Conservation (phyloP, 306 rosid genomes). For the Nissolia schottii region DNA sequence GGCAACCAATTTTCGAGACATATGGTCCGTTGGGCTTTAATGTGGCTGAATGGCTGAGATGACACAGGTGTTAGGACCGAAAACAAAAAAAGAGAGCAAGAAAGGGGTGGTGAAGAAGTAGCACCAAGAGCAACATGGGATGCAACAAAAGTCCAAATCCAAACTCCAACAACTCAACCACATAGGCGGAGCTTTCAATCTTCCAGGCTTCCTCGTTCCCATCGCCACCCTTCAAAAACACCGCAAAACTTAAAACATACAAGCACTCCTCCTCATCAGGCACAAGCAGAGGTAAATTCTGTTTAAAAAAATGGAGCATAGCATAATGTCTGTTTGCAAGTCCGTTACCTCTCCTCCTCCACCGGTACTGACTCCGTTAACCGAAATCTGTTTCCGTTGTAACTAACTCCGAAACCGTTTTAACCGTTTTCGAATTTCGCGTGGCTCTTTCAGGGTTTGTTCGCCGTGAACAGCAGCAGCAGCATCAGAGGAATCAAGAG, state of each 20-base stretch:
- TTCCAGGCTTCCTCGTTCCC: neutral
- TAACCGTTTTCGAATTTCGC: neutral
- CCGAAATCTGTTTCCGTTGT: neutral
- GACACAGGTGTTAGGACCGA: no score
- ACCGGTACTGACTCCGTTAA: neutral
- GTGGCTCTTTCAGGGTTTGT: constrained; percentile 45
- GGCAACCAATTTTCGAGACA: neutral
- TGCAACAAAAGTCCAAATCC: neutral
- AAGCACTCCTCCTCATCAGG: no score
- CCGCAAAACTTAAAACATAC: neutral
- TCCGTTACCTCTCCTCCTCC: constrained; percentile 43
- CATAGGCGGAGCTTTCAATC: neutral
- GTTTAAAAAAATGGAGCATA: constrained; percentile 49
- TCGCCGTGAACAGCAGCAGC: constrained; percentile 30
- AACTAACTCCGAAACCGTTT: neutral
- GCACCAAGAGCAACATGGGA: neutral
- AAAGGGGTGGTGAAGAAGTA: neutral
- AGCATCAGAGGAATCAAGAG: constrained; percentile 52
- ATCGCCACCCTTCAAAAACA: neutral
- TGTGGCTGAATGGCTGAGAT: neutral
- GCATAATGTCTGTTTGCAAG: constrained; percentile 58
- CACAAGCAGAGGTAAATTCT: neutral
- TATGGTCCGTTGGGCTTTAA: neutral
- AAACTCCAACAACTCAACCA: neutral
- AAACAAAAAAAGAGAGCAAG: no score